A percentile compares a stretch with the other conserved stretches of the same genome.
Conservation (phyloP, 192 early-diverging fungal species). For the Entomortierella beljakovae region DNA sequence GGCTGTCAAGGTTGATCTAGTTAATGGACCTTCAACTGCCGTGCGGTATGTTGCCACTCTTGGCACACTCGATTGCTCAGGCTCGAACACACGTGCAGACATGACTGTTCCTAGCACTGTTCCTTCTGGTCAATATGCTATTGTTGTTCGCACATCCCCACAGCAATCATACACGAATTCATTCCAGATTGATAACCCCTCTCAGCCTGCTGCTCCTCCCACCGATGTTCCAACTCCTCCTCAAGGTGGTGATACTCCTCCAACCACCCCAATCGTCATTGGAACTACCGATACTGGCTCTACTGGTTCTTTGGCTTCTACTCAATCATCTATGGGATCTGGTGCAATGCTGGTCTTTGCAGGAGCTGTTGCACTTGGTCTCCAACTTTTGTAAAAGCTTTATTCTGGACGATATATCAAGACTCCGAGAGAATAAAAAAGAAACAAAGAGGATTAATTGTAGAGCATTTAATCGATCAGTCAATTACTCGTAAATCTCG, state of each 20-base stretch:
- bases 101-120: constrained; percentile 46
- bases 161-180: constrained; percentile 50
- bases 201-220: constrained; percentile 10
- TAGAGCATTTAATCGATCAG: no score
- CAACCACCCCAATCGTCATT: neutral
- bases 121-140: constrained; percentile 35
- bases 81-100: constrained; percentile 45
- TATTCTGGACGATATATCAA: no score
- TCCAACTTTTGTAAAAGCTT: constrained; percentile 19
- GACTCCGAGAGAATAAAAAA: no score
- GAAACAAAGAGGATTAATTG: no score
- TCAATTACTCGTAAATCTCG: no score
- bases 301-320: neutral
- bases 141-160: constrained; percentile 42
- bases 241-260: no score
- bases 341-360: constrained; percentile 19
- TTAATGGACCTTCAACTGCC: constrained; percentile 41
- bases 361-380: constrained; percentile 15
- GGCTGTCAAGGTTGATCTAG: constrained; percentile 50
- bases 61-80: constrained; percentile 43
- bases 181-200: constrained; percentile 42
- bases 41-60: constrained; percentile 48
- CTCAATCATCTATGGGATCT: constrained; percentile 4
- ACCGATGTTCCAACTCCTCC: neutral
- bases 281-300: neutral